phyloP scores from a whole-genome alignment of 2,329 filamentous ascomycete species.

The Aureobasidium sp. region DNA sequence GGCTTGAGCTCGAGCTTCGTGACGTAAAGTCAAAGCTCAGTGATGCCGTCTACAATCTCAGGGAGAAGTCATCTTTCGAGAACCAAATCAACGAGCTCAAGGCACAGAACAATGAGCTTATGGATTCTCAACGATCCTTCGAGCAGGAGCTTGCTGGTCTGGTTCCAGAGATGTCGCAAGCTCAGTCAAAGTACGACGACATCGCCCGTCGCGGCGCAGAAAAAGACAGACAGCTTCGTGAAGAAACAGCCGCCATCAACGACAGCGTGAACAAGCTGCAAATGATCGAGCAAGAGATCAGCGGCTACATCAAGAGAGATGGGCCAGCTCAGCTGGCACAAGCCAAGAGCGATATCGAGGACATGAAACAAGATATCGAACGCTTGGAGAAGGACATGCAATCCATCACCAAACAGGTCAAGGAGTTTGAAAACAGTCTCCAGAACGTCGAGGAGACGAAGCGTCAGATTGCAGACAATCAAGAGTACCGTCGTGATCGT shows the following conservation, averaged over 20 bases:
- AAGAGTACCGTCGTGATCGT: conserved; percentile 72
- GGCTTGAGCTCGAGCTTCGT: conserved; percentile 67
- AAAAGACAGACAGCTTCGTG: conserved; percentile 65
- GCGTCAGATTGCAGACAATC: conserved; percentile 81
- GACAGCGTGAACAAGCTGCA: conserved; percentile 72
- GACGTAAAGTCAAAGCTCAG: conserved; percentile 68
- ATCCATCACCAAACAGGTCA: conserved; percentile 61
- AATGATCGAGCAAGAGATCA: conserved; percentile 69
- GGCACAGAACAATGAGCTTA: conserved; percentile 60
- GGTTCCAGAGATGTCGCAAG: conserved; percentile 67
- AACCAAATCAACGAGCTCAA: conserved; percentile 68
- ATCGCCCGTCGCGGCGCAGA: conserved; percentile 62
- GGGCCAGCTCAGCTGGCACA: conserved; percentile 64
- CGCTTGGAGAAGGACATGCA: conserved; percentile 61
- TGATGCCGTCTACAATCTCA: conserved; percentile 64
- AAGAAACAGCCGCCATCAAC: conserved; percentile 63
- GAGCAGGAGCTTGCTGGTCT: conserved; percentile 70
- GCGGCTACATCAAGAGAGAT: conserved; percentile 67
- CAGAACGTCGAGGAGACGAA: conserved; percentile 75
- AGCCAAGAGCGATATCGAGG: conserved; percentile 55
- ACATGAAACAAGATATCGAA: conserved; percentile 59
- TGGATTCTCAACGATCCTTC: conserved; percentile 59
- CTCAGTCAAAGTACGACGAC: conserved; percentile 70
- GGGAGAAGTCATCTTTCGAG: conserved; percentile 68
- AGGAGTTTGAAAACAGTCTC: conserved; percentile 69